Percentiles rank a stretch among this genome's conserved stretches.
Evolutionary conservation across 192 early-diverging fungal species (phyloP).

Genomic region (Endogone sp.): DNA sequence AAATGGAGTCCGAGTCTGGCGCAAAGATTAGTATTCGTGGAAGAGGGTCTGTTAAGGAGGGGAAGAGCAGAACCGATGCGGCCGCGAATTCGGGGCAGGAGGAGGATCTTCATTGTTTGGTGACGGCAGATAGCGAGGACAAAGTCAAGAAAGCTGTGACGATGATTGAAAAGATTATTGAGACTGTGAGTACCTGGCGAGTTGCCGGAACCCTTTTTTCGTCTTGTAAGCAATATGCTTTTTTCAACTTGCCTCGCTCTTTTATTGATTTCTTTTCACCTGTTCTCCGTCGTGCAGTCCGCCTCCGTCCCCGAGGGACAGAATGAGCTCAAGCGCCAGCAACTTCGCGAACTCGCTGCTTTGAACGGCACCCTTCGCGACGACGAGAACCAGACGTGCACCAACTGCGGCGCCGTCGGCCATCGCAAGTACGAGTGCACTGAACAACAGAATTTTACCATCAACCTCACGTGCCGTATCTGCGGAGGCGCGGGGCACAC

Average conservation of each 20-base stretch:
- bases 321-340: constrained; percentile 92
- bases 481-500: constrained; percentile 91
- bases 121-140: constrained; percentile 85
- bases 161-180: constrained; percentile 88
- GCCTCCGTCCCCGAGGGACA: constrained; percentile 92
- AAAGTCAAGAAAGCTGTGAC: constrained; percentile 83
- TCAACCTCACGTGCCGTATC: constrained; percentile 81
- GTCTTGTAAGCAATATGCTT: too few species aligned
- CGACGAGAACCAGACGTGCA: constrained; percentile 91
- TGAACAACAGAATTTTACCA: constrained; percentile 81
- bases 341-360: constrained; percentile 90
- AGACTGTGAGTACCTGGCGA: constrained; percentile 72
- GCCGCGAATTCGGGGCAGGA: constrained; percentile 55
- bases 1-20: constrained; percentile 91
- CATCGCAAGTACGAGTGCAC: constrained; percentile 93
- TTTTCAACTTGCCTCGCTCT: too few species aligned
- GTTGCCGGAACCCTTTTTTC: too few species aligned
- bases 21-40: constrained; percentile 97
- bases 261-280: neutral
- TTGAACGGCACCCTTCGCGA: constrained; percentile 96
- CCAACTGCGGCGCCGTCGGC: constrained; percentile 87
- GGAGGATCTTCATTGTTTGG: constrained; percentile 87
- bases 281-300: constrained; percentile 31
- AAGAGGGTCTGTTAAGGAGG: constrained; percentile 94
- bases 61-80: constrained; percentile 60